Evolutionary conservation across 768 basidiomycete species (phyloP), one percentile per base, ranked within the genome.

Genomic region (Tricholoma terreum): DNA sequence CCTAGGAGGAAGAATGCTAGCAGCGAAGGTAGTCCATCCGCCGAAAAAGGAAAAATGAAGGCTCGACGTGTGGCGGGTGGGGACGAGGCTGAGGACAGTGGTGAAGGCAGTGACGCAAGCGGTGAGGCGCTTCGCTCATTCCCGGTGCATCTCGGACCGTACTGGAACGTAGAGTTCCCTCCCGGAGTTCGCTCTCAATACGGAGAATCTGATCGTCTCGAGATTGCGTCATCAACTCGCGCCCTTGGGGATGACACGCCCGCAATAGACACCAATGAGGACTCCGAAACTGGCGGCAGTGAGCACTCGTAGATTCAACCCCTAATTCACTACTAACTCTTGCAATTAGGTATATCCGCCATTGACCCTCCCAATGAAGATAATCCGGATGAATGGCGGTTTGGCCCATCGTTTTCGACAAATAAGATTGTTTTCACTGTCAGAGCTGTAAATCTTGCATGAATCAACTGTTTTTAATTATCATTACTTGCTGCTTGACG

Each of bases 371-470:
- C 21, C 21, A 15, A 22, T 7, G 14, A 43, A 43, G 21, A 43
- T 15, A 22, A 22, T n/a, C n/a, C n/a, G n/a, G n/a, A n/a, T n/a
- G n/a, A n/a, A n/a, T n/a, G n/a, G n/a, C n/a, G n/a, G n/a, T 22
- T 43, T 43, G 42, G 21, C 14, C 21, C 42, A 43, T 22, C 42
- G 14, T 43, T 22, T 43, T n/a, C 42, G n/a, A 43, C 31, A 61
- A 58, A 48, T 60, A 60, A 11, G 31, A 33, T 33, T 33, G 31
- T 33, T 33, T 33, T 33, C 31, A 33, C 31, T 33, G 31, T 33
- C 31, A 33, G 31, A 33, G 31, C 31, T 10, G 10, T 33, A 33
- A 33, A 33, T 33, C 31, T 33, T 33, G 10, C 31, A 33, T 33
- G 31, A 33, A 33, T 33, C 31, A 33, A 33, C 31, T 10, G 31